Conservation (phyloP, 257 asterid species). For the Marsdenia floribunda region DNA sequence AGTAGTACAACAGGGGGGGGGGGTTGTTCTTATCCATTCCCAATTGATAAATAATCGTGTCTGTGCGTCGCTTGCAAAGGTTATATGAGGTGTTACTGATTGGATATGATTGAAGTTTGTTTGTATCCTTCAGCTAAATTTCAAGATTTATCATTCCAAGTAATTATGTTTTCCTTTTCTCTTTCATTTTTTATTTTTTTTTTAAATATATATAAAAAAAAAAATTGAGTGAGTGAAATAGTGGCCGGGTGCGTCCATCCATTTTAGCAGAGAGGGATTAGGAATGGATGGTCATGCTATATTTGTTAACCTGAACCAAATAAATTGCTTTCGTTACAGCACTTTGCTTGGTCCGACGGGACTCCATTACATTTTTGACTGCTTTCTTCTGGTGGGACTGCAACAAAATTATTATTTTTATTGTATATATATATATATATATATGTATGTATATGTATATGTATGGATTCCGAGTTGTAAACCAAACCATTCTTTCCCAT, state of each 20-base stretch:
- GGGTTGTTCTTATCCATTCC: neutral
- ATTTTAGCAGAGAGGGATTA: neutral
- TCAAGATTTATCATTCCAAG: neutral
- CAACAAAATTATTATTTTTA: no score
- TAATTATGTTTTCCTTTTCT: no score
- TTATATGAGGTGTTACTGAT: neutral
- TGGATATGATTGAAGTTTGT: neutral
- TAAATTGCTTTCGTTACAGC: neutral
- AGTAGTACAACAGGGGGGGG: neutral
- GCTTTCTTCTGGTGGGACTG: neutral
- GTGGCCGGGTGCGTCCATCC: neutral
- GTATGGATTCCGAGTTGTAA: conserved; percentile 35
- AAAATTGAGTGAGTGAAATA: no score
- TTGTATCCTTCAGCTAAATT: neutral
- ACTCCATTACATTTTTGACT: conserved; percentile 8
- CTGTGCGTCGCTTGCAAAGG: neutral
- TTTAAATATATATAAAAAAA: no score
- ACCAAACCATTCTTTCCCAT: conserved; percentile 11
- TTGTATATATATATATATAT: no score
- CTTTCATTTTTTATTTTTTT: no score
- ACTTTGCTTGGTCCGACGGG: neutral
- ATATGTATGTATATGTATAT: neutral
- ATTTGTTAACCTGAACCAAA: conserved; percentile 17
- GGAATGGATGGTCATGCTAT: conserved; percentile 13
- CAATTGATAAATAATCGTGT: neutral